Evolutionary conservation across 139 green algal species (phyloP), one percentile per base, ranked within the genome.

Genomic region (Chlamydomonas asymmetrica): DNA sequence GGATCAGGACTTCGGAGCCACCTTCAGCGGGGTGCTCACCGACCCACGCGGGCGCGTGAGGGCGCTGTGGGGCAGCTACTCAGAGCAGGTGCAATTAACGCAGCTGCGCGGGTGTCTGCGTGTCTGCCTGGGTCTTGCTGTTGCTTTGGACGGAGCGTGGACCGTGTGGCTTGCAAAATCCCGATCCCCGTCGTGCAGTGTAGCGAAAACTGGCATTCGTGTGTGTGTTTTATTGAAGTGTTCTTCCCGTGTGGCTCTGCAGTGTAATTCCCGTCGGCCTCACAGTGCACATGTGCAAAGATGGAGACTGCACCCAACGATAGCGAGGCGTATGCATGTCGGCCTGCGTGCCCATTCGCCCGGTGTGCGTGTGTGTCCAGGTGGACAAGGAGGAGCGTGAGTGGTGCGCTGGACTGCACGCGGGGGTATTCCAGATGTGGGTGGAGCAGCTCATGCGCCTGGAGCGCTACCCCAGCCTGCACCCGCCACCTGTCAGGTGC

Each of bases 1-100:
- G 71, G 94, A 98, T 73, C 94, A 94, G 25, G 94, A 98, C 83
- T 98, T 98, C 84, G 94, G 94, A 13, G 66, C 78, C 32, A 78
- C 84, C 6, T 97, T 95, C 80, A 87, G 82, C 31, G 94, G 94
- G 37, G 88, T 97, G 71, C 80, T 98, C 49, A 87, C 87, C 18
- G 88, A 97, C 70, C 70, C 84, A 10, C 38, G 72, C 27, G 92
- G 89, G 7, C 73, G 76, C 20, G 83, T 98, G 38, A 79, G 86
- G 1, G 92, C 88, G 5, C 84, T 97, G 65, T 97, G 90, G 89
- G 91, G 81, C 39, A 92, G 81, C 66, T 97, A 95, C 72, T 80
- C 82, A 5, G 91, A 95, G 83, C 93, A 97, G 80, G 78, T 80
- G 59, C 25, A 43, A n/a, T n/a, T n/a, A n/a, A n/a, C n/a, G n/a